Evolutionary conservation across 371 early-diverging fungal species (phyloP).

Genomic region (Mucor plumbeus): DNA sequence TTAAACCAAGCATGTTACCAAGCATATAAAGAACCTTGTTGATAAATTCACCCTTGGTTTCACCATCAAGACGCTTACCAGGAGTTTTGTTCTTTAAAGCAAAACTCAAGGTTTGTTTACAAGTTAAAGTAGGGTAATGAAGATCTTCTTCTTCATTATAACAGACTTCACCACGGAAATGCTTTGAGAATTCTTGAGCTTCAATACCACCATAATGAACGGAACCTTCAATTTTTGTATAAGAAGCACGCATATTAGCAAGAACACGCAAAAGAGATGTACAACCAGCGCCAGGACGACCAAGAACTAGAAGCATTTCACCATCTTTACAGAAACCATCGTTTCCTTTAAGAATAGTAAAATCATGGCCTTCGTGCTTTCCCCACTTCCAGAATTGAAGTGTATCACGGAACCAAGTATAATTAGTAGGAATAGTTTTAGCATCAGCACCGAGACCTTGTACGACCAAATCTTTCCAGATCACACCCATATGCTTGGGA

Average conservation of each 20-base stretch:
- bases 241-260: conserved; percentile 57
- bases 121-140: conserved; percentile 60
- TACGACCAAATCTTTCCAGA: conserved; percentile 53
- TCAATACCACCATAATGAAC: conserved; percentile 56
- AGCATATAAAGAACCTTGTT: conserved; percentile 50
- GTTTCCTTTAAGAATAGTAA: conserved; percentile 49
- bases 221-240: conserved; percentile 48
- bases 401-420: conserved; percentile 31
- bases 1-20: conserved; percentile 60
- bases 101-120: conserved; percentile 58
- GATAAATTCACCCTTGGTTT: conserved; percentile 33
- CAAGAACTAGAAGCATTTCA: conserved; percentile 66
- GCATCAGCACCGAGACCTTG: conserved; percentile 51
- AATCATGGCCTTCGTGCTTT: conserved; percentile 35
- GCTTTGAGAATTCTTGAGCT: conserved; percentile 43
- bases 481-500: conserved; percentile 54
- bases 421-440: conserved; percentile 35
- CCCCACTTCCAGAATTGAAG: conserved; percentile 44
- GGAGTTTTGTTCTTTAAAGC: conserved; percentile 62
- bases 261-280: conserved; percentile 59
- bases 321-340: conserved; percentile 58
- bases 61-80: conserved; percentile 46
- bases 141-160: conserved; percentile 66
- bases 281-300: conserved; percentile 64
- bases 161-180: conserved; percentile 55